Evolutionary conservation across 164 flowering plant species (phyloP).

Genomic region (Berberis thunbergii): DNA sequence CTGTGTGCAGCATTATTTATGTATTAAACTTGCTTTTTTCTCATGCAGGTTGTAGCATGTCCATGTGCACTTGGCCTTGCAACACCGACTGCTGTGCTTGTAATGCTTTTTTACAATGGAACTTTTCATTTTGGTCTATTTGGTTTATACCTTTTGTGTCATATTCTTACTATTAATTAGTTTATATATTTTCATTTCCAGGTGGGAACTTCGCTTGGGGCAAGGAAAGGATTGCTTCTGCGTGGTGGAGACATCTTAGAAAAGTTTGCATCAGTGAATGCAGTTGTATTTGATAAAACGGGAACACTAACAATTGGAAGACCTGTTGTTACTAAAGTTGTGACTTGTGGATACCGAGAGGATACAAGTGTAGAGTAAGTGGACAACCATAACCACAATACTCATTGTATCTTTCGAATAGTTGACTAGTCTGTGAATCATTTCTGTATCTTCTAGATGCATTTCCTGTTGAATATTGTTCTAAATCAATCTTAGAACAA

Average conservation of each 20-base stretch:
- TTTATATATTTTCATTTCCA: slow-evolving; percentile 13
- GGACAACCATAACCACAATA: neutral
- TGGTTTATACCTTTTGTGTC: neutral
- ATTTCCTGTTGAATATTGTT: too few species aligned
- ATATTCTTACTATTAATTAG: neutral
- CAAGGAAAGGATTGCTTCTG: slow-evolving; percentile 85
- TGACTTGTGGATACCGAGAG: slow-evolving; percentile 25
- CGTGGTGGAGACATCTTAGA: slow-evolving; percentile 91
- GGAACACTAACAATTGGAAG: slow-evolving; percentile 90
- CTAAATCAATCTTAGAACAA: too few species aligned
- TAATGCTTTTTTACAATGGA: slow-evolving; percentile 14
- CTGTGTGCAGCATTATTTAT: neutral
- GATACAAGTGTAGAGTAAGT: slow-evolving; percentile 33
- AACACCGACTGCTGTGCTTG: slow-evolving; percentile 97
- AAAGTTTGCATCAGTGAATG: slow-evolving; percentile 60
- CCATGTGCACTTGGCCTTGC: slow-evolving; percentile 99
- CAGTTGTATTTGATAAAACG: slow-evolving; percentile 95
- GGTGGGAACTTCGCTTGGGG: slow-evolving; percentile 98
- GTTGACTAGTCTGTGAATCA: too few species aligned
- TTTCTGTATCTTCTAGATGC: too few species aligned
- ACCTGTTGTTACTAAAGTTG: slow-evolving; percentile 78
- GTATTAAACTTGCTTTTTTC: slow-evolving; percentile 7
- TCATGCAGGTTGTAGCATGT: slow-evolving; percentile 83
- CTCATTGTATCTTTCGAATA: too few species aligned
- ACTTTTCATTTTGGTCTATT: neutral